Percentiles rank a stretch among this genome's conserved stretches.
These are phyloP conservation scores for Geranium rotundifolium DNA, from an alignment of 345 rosid genomes.

Conservation along the genomic window DNA sequence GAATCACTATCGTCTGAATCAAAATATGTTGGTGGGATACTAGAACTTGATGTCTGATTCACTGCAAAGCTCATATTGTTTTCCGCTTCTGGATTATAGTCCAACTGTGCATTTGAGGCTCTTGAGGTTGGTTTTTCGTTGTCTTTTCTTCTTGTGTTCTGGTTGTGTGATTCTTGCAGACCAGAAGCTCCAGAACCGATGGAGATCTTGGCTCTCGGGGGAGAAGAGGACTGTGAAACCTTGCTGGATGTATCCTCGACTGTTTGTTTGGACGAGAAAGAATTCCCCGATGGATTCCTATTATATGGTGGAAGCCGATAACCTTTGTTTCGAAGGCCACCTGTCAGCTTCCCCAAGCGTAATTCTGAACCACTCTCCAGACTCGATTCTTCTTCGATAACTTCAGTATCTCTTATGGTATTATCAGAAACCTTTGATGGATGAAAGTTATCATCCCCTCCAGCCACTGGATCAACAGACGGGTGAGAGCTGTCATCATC, in stretches of 20 bases:
- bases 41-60: conserved; percentile 22
- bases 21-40: conserved; percentile 19
- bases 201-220: conserved; percentile 12
- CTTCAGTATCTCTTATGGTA: conserved; percentile 17
- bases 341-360: conserved; percentile 34
- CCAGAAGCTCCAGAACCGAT: conserved; percentile 14
- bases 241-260: conserved; percentile 18
- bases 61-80: conserved; percentile 9
- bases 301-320: conserved; percentile 34
- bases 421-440: neutral
- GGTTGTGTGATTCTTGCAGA: conserved; percentile 19
- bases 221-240: conserved; percentile 18
- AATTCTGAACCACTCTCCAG: conserved; percentile 29
- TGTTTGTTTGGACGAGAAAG: conserved; percentile 22
- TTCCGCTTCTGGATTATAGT: conserved; percentile 17
- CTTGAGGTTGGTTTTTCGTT: conserved; percentile 18
- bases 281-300: conserved; percentile 15
- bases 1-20: conserved; percentile 27
- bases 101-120: conserved; percentile 15
- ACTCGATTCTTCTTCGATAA: conserved; percentile 22
- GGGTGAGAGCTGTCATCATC: conserved; percentile 4
- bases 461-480: conserved; percentile 10
- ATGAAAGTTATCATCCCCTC: conserved; percentile 20
- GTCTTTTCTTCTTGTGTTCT: conserved; percentile 16
- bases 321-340: conserved; percentile 44